Conservation (phyloP, 129 eudicot species). For the Chrysanthemum lavandulifolium region DNA sequence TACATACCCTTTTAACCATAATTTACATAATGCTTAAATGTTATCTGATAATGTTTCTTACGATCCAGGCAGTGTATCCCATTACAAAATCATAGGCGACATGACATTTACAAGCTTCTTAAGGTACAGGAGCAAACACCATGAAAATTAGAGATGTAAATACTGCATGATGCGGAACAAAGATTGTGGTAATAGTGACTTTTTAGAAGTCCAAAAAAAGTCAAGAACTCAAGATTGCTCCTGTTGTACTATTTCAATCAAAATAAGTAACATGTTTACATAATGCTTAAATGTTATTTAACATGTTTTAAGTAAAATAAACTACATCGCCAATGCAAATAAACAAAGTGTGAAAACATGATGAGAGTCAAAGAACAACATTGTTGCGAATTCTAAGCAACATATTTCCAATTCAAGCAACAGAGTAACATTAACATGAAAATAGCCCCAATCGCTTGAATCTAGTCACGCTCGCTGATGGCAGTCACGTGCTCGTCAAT, state of each 20-base stretch:
- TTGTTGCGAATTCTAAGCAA: constrained; percentile 6
- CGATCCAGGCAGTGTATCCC: constrained; percentile 13
- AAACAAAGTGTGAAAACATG: constrained; percentile 9
- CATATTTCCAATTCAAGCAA: constrained; percentile 14
- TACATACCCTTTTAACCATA: not conserved
- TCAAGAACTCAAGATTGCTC: no score
- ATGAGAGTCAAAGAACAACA: constrained; percentile 6
- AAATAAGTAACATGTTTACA: no score
- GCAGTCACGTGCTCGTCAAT: constrained; percentile 97
- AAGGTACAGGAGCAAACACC: not conserved
- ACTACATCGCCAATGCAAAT: constrained; percentile 23
- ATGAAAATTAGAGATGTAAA: not conserved
- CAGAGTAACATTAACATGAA: not conserved
- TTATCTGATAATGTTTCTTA: not conserved
- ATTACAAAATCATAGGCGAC: not conserved
- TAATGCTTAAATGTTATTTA: no score
- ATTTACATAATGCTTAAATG: not conserved
- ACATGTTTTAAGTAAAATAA: constrained; percentile 9
- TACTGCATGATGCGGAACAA: no score
- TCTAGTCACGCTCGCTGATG: constrained; percentile 79
- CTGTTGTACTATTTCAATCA: constrained; percentile 11
- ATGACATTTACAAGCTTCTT: not conserved
- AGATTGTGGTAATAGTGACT: no score
- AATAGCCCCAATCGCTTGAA: not conserved
- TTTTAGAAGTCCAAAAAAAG: no score